Conservation (phyloP, 352 stramenopile genomes). For the Lagenidium sp. region DNA sequence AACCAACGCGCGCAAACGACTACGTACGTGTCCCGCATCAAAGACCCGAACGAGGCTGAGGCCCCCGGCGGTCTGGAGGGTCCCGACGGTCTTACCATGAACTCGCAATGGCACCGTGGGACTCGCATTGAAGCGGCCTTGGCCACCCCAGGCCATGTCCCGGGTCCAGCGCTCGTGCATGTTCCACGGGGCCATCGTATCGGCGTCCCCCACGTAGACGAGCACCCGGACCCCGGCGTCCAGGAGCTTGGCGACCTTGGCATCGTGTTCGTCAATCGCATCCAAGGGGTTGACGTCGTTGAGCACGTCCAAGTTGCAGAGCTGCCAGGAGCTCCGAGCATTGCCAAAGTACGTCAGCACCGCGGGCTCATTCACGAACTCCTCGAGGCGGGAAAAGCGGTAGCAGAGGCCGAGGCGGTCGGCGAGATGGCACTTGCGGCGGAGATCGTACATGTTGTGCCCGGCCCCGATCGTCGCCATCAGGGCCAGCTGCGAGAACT, state of each 20-base stretch:
- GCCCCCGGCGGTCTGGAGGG: conserved; percentile 29
- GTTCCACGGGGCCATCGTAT: conserved; percentile 65
- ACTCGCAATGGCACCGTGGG: conserved; percentile 11
- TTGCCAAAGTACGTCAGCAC: conserved; percentile 40
- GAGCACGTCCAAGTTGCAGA: conserved; percentile 29
- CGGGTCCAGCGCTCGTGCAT: conserved; percentile 59
- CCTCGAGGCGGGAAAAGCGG: conserved; percentile 41
- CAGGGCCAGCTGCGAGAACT: conserved; percentile 10
- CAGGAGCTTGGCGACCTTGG: conserved; percentile 34
- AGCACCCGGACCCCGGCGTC: conserved; percentile 56
- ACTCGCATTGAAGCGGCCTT: conserved; percentile 15
- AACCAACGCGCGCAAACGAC: too few species aligned
- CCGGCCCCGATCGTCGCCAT: conserved; percentile 10
- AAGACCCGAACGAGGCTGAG: conserved; percentile 64
- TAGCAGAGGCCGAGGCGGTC: conserved; percentile 56
- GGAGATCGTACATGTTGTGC: conserved; percentile 67
- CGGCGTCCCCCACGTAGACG: conserved; percentile 58
- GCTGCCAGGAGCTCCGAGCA: conserved; percentile 19
- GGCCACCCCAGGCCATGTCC: conserved; percentile 30
- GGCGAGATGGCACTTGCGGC: conserved; percentile 32
- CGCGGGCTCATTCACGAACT: conserved; percentile 37
- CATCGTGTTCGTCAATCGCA: conserved; percentile 44
- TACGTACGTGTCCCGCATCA: conserved; percentile 58
- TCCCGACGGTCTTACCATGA: conserved; percentile 19
- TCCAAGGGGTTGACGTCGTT: conserved; percentile 19